These are phyloP conservation scores for Podaxis sp. DNA, from an alignment of 768 basidiomycete species.

Conservation along the genomic window DNA sequence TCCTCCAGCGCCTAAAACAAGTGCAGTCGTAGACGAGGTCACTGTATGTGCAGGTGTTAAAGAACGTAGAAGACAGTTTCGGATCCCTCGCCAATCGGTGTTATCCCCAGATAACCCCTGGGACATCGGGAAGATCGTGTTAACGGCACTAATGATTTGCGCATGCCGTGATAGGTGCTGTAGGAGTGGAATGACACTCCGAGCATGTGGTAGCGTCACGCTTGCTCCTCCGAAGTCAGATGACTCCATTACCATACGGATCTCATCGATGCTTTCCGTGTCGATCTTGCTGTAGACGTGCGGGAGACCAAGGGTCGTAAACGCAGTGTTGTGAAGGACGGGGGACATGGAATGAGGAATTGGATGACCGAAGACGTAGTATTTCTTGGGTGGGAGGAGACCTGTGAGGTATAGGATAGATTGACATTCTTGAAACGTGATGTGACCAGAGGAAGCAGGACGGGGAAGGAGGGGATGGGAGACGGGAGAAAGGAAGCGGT, in stretches of 20 bases:
- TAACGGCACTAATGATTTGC: constrained; percentile 69
- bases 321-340: constrained; percentile 71
- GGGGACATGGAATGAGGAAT: constrained; percentile 72
- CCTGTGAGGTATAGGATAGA: constrained; percentile 60
- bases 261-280: constrained; percentile 41
- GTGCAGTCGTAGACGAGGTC: constrained; percentile 32
- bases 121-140: constrained; percentile 55
- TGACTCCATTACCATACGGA: constrained; percentile 40
- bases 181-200: constrained; percentile 65
- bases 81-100: constrained; percentile 77
- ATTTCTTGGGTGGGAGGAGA: constrained; percentile 50
- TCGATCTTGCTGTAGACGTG: constrained; percentile 61
- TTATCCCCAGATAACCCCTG: constrained; percentile 64
- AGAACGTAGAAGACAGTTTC: constrained; percentile 34
- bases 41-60: constrained; percentile 28
- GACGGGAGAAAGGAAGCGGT: constrained; percentile 67
- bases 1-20: constrained; percentile 79
- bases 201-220: constrained; percentile 78
- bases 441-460: constrained; percentile 68
- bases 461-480: constrained; percentile 68
- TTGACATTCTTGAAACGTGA: constrained; percentile 66
- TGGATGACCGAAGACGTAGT: constrained; percentile 69
- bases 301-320: constrained; percentile 59
- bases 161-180: constrained; percentile 62
- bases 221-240: constrained; percentile 75